These are phyloP conservation scores for Kodamaea nitidulidarum DNA, from an alignment of 805 yeast species.

Conservation along the genomic window DNA sequence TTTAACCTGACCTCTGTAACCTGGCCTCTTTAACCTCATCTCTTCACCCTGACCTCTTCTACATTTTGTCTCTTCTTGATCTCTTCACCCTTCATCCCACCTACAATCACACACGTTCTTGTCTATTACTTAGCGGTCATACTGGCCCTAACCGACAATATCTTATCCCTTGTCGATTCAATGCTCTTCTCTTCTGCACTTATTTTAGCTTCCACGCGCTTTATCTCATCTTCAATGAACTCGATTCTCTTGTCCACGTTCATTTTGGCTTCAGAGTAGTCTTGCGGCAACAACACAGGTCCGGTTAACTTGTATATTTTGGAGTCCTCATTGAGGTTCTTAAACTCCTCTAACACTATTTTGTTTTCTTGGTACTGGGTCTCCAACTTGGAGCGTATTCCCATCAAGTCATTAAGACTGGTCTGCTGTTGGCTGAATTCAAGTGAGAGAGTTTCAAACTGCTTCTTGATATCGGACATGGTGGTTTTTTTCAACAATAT, in stretches of 20 bases:
- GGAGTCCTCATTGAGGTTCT: constrained; percentile 56
- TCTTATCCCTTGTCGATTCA: constrained; percentile 55
- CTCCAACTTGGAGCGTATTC: constrained; percentile 81
- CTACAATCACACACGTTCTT: neutral
- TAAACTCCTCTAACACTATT: constrained; percentile 82
- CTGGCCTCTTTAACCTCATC: no score
- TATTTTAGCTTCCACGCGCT: constrained; percentile 68
- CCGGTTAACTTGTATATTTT: constrained; percentile 88
- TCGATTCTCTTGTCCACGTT: constrained; percentile 89
- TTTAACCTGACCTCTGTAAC: no score
- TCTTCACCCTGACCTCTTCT: no score
- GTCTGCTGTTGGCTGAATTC: constrained; percentile 45
- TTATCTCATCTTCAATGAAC: constrained; percentile 75
- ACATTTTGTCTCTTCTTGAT: no score
- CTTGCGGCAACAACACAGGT: constrained; percentile 88
- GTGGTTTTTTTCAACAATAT: neutral
- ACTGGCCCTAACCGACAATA: constrained; percentile 45
- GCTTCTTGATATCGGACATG: constrained; percentile 18
- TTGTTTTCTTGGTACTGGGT: constrained; percentile 92
- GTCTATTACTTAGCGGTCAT: constrained; percentile 10
- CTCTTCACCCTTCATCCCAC: neutral
- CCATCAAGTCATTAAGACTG: constrained; percentile 49
- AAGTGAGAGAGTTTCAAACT: constrained; percentile 42
- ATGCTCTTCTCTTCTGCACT: constrained; percentile 41
- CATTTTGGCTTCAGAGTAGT: constrained; percentile 69